phyloP scores from a whole-genome alignment of 148 eudicot genomes.

The Amaranthus hypochondriacus region DNA sequence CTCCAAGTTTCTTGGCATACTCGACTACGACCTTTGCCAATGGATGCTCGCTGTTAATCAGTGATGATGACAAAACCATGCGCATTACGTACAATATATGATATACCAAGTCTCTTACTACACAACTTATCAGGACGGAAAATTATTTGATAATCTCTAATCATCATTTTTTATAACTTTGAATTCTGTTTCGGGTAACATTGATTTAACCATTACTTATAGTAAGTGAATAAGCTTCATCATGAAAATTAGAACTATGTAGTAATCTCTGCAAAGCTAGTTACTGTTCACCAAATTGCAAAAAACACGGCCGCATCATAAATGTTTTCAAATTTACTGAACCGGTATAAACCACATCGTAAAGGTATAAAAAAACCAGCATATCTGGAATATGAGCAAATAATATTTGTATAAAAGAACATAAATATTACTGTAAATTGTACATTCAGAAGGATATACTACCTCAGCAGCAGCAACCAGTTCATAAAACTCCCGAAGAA shows the following conservation, averaged over 20 bases:
- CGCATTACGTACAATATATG: not conserved
- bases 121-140: too few species aligned
- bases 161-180: too few species aligned
- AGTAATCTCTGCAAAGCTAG: too few species aligned
- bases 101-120: not conserved
- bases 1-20: slow-evolving; percentile 67
- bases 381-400: not conserved
- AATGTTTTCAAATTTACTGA: not conserved
- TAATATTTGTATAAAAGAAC: not conserved
- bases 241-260: not conserved
- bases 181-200: too few species aligned
- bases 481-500: slow-evolving; percentile 67
- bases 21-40: slow-evolving; percentile 79
- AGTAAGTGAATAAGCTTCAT: not conserved
- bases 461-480: slow-evolving; percentile 94
- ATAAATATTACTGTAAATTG: not conserved
- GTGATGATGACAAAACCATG: not conserved
- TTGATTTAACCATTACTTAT: not conserved
- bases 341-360: not conserved
- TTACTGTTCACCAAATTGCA: not conserved
- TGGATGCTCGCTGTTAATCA: slow-evolving; percentile 92
- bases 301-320: not conserved
- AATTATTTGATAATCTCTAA: too few species aligned
- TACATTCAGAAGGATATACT: slow-evolving; percentile 11
- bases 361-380: not conserved